Evolutionary conservation across 176 grass and related monocot genomes (phyloP).

Genomic region (Rhynchospora breviuscula): DNA sequence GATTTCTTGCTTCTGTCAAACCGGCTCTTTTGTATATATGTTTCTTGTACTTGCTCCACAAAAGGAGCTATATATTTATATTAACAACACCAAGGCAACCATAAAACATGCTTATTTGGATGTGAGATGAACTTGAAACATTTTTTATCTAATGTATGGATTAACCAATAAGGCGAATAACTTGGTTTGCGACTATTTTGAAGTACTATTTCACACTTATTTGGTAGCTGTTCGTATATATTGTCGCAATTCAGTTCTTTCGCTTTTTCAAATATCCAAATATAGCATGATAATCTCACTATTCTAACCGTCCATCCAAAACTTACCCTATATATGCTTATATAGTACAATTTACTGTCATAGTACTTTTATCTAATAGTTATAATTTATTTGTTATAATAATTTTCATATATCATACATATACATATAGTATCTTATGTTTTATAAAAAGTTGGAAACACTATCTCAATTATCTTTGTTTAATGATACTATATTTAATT

Average conservation of each 20-base stretch:
- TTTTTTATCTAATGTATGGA: neutral
- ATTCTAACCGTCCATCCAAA: no score
- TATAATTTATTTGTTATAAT: neutral
- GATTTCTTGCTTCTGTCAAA: neutral
- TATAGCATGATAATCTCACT: no score
- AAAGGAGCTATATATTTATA: neutral
- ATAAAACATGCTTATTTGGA: neutral
- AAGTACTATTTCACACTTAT: no score
- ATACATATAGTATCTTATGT: neutral
- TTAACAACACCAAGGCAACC: neutral
- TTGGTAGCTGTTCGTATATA: no score
- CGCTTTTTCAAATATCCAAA: no score
- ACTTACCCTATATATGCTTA: no score
- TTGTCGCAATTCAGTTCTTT: no score
- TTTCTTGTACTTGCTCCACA: neutral
- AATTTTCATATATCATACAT: neutral
- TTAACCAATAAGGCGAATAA: no score
- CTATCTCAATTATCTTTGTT: no score
- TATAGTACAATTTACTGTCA: no score
- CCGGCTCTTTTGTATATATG: neutral
- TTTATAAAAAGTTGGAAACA: neutral
- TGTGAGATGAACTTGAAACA: neutral
- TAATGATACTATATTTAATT: neutral
- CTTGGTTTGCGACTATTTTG: no score
- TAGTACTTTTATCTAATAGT: no score